Percentiles rank a stretch among this genome's conserved stretches.
Conservation (phyloP, 441 rosid species). For the Macaranga tanarius region DNA sequence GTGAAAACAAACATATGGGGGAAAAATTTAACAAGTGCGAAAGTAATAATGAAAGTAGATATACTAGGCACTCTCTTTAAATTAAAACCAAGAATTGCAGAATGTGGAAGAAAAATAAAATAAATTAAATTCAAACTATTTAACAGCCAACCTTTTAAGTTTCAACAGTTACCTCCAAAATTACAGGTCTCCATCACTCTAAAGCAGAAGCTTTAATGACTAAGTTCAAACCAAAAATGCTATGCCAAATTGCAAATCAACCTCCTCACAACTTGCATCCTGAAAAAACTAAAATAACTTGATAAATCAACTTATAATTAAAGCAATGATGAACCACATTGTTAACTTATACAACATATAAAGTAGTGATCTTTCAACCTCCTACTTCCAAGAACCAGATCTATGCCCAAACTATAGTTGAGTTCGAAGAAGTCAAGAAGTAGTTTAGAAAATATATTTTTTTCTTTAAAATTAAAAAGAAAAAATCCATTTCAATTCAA, state of each 20-base stretch:
- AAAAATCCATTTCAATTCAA: no score
- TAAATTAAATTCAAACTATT: background rate
- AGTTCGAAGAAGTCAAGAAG: no score
- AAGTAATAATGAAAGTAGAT: background rate
- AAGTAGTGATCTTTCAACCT: background rate
- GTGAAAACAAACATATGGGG: background rate
- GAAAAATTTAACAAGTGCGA: background rate
- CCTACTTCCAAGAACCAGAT: background rate
- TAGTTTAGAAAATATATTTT: no score
- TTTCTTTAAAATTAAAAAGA: no score
- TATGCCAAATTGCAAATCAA: background rate
- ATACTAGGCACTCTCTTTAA: background rate
- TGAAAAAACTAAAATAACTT: background rate
- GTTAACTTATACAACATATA: background rate
- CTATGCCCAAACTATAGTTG: background rate
- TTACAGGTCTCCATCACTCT: background rate
- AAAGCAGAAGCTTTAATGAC: background rate
- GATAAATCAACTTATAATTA: background rate
- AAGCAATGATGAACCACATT: background rate
- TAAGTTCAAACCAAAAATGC: background rate
- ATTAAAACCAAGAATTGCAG: background rate
- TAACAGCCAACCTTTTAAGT: slow-evolving; percentile 5
- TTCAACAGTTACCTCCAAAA: slow-evolving; percentile 2
- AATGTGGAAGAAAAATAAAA: background rate
- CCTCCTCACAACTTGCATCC: background rate